Evolutionary conservation across 495 filamentous ascomycete species (phyloP).

Genomic region (Tuber melanosporum): DNA sequence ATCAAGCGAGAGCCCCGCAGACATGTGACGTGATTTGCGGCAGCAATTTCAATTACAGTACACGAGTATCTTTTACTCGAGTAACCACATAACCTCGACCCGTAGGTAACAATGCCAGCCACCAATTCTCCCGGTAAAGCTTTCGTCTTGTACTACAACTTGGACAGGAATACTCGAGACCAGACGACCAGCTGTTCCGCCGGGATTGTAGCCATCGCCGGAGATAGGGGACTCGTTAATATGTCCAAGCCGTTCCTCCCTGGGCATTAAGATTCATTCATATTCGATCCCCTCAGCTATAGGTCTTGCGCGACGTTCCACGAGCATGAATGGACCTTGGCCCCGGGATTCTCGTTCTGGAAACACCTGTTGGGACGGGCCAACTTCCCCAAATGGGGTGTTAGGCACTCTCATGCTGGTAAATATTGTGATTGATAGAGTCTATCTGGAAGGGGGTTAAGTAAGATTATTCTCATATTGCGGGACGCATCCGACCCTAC

Average conservation of each 20-base stretch:
- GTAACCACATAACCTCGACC: background rate
- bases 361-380: background rate
- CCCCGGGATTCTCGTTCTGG: background rate
- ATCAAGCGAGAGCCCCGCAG: background rate
- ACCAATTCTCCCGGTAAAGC: conserved; percentile 3
- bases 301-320: background rate
- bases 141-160: background rate
- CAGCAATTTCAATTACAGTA: background rate
- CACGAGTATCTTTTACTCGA: background rate
- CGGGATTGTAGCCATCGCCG: background rate
- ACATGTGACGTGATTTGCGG: background rate
- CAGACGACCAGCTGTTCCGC: background rate
- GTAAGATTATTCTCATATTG: background rate
- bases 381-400: background rate
- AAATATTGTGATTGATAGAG: background rate
- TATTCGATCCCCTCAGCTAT: background rate
- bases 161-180: background rate
- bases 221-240: background rate
- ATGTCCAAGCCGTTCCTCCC: background rate
- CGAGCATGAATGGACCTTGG: background rate
- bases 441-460: background rate
- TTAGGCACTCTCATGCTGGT: background rate
- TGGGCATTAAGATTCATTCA: background rate
- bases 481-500: background rate
- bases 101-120: background rate